phyloP scores from a whole-genome alignment of 2,329 filamentous ascomycete genomes.

The Sporothrix curviconia region DNA sequence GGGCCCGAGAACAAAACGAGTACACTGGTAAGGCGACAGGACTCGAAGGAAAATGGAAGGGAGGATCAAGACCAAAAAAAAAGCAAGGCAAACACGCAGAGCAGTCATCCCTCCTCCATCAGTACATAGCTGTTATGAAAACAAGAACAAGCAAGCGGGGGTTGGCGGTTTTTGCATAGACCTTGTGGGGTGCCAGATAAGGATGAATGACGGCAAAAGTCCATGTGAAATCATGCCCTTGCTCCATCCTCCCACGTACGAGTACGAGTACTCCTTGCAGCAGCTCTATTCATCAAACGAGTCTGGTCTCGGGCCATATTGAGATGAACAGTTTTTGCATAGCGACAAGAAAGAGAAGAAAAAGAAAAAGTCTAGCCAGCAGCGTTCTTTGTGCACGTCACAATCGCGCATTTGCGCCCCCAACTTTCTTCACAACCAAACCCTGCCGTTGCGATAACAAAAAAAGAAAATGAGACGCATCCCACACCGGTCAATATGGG shows the following conservation, averaged over 20 bases:
- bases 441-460: not conserved
- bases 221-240: conserved; percentile 6
- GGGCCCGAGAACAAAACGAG: not conserved
- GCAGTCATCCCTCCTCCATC: no score
- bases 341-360: no score
- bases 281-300: no score
- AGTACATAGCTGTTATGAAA: no score
- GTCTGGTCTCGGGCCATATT: no score
- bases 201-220: not conserved
- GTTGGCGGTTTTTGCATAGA: not conserved
- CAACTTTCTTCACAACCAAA: not conserved
- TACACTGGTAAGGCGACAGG: not conserved
- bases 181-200: not conserved
- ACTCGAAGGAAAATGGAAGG: not conserved
- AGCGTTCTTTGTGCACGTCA: no score
- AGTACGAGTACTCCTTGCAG: no score
- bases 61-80: not conserved
- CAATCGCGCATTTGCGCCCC: conserved; percentile 2
- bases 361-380: no score
- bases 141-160: no score
- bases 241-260: not conserved
- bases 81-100: not conserved
- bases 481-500: conserved; percentile 4
- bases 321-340: no score
- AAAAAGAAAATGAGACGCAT: not conserved